Conservation (phyloP, 345 rosid species). For the Arabidopsis arenosa region DNA sequence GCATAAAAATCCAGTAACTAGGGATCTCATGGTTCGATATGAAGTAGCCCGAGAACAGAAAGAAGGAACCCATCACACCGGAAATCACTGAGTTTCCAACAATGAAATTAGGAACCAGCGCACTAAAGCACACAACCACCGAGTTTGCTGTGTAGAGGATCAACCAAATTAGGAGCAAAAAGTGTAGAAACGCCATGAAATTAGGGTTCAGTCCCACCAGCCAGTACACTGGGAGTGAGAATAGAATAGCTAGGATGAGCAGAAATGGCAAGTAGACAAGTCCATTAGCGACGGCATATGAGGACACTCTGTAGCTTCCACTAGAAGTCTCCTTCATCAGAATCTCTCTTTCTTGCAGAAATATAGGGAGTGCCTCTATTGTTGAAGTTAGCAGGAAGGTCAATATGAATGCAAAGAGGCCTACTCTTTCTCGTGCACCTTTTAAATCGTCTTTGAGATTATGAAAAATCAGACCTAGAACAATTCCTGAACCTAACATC, state of each 20-base stretch:
- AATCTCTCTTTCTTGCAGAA: conserved; percentile 91
- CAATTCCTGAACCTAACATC: conserved; percentile 80
- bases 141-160: conserved; percentile 96
- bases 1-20: conserved; percentile 91
- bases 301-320: conserved; percentile 90
- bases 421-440: conserved; percentile 86
- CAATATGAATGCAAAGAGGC: conserved; percentile 85
- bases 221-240: conserved; percentile 85
- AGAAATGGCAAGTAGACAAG: conserved; percentile 92
- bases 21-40: conserved; percentile 82
- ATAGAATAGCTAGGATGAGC: conserved; percentile 74
- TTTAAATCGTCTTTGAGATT: conserved; percentile 59
- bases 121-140: conserved; percentile 92
- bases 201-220: conserved; percentile 76
- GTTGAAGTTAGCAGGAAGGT: conserved; percentile 86
- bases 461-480: conserved; percentile 86
- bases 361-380: conserved; percentile 89
- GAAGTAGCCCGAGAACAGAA: conserved; percentile 96
- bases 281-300: conserved; percentile 84
- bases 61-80: conserved; percentile 96
- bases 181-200: conserved; percentile 72
- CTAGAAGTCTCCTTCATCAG: conserved; percentile 84
- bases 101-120: conserved; percentile 90
- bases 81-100: conserved; percentile 90
- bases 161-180: conserved; percentile 84